These are phyloP conservation scores for Rubus idaeus DNA, from an alignment of 306 rosid species.

Conservation along the genomic window DNA sequence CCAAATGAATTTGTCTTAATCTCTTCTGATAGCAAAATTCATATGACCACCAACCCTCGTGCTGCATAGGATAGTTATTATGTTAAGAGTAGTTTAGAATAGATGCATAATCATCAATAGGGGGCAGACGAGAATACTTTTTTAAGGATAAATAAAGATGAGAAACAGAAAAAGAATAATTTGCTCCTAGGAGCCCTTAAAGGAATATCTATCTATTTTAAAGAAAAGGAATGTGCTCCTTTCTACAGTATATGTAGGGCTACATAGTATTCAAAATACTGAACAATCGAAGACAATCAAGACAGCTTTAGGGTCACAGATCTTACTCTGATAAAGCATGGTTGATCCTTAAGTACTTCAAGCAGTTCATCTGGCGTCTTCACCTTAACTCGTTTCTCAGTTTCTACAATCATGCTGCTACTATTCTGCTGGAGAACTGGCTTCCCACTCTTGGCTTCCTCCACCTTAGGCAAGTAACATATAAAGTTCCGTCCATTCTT, in stretches of 20 bases:
- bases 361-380: conserved; percentile 97
- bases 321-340: conserved; percentile 79
- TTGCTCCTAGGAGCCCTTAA: background rate
- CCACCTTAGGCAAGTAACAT: conserved; percentile 88
- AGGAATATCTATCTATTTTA: background rate
- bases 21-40: conserved; percentile 87
- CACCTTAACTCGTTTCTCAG: conserved; percentile 69
- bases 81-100: background rate
- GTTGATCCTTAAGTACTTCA: conserved; percentile 68
- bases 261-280: background rate
- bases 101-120: background rate
- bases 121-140: background rate
- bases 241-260: background rate
- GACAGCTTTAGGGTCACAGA: conserved; percentile 14
- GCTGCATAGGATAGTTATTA: conserved; percentile 58
- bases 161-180: conserved; percentile 4
- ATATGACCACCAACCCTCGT: conserved; percentile 99
- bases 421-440: conserved; percentile 59
- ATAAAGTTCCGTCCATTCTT: conserved; percentile 67
- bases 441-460: conserved; percentile 67
- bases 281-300: conserved; percentile 12
- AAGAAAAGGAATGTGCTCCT: background rate
- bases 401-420: conserved; percentile 83
- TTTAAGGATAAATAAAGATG: background rate
- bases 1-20: conserved; percentile 82